Base-by-base conservation (phyloP, 805 yeast genomes). In the Zygoascus tannicola region DNA sequence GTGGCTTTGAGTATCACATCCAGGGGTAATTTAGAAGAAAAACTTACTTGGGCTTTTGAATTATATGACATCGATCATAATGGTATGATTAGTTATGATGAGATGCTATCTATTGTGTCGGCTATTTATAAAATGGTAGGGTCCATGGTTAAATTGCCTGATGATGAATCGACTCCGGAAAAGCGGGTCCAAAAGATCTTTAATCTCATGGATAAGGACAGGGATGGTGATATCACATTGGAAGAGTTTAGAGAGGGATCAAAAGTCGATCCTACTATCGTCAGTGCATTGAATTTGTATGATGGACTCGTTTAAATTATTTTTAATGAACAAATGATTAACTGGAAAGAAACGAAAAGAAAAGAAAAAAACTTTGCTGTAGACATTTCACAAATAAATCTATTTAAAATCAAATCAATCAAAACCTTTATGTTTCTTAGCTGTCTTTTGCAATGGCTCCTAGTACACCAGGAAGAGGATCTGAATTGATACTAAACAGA, bases 101-200 rank as follows among this genome's bases (percentile, higher is more conserved):
- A 92, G 58, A 76, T 92, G 77, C 68, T 85, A 41, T 68, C 76
- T 1, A 85, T 92, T 35, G 84, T 87, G 4, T 71, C 75, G 23
- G 81, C 97, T 26, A 84, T 90, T 28, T 90, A 92, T 63, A 84
- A 83, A 62, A 88, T 92, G 97, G 82, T 90, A 47, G 99, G 97
- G 1, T 75, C 88, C 1, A 86, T 88, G 90, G 95, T 88, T 46
- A 79, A 79, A 49, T 70, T 87, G 42, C 84, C 85, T 16, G 90
- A 80, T 19, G 96, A 88, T 58, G 97, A 88, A 55, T 76, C 79
- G 37, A 87, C 97, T 0, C 97, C 98, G 0, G 96, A 88, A 56
- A 68, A 79, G 51, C 73, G 97, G 49, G 86, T 85, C 1, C 74
- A 77, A 42, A 90, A 87, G 68, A 79, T 90, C 35, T 90, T 94